Conservation (phyloP, 1,284 basidiomycete genomes). For the Ceratobasidium sp. region DNA sequence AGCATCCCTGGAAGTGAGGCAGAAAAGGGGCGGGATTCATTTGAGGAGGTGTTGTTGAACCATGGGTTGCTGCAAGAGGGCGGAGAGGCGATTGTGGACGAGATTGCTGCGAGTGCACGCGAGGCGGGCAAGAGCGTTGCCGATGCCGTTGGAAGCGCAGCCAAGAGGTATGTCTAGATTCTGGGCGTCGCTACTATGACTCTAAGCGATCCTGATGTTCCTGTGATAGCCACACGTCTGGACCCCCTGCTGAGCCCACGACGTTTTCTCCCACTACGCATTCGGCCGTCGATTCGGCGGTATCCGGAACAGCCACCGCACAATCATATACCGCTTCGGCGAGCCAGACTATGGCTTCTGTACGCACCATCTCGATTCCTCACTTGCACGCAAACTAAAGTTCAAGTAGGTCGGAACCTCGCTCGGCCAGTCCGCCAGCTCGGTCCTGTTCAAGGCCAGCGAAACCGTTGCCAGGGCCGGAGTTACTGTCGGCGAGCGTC, state of each 20-base stretch:
- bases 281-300: slow-evolving; percentile 16
- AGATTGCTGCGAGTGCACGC: slow-evolving; percentile 9
- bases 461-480: slow-evolving; percentile 29
- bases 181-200: background rate
- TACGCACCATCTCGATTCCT: background rate
- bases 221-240: slow-evolving; percentile 1
- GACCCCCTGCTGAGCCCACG: slow-evolving; percentile 9
- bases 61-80: slow-evolving; percentile 30
- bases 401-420: slow-evolving; percentile 10
- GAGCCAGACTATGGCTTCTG: slow-evolving; percentile 28
- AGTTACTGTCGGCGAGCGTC: slow-evolving; percentile 19
- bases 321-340: slow-evolving; percentile 19
- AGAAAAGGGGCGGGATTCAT: background rate
- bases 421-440: slow-evolving; percentile 5
- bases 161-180: slow-evolving; percentile 8
- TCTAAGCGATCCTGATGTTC: background rate
- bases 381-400: background rate
- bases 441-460: background rate
- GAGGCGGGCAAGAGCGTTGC: slow-evolving; percentile 9
- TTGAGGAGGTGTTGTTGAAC: slow-evolving; percentile 22
- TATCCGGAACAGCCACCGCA: slow-evolving; percentile 8
- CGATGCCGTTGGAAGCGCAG: background rate
- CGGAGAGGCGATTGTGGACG: slow-evolving; percentile 3
- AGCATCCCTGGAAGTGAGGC: slow-evolving; percentile 9
- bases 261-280: slow-evolving; percentile 22